Evolutionary conservation across 1,139 yeast genomes (phyloP).

Genomic region (Hansenula anomala): DNA sequence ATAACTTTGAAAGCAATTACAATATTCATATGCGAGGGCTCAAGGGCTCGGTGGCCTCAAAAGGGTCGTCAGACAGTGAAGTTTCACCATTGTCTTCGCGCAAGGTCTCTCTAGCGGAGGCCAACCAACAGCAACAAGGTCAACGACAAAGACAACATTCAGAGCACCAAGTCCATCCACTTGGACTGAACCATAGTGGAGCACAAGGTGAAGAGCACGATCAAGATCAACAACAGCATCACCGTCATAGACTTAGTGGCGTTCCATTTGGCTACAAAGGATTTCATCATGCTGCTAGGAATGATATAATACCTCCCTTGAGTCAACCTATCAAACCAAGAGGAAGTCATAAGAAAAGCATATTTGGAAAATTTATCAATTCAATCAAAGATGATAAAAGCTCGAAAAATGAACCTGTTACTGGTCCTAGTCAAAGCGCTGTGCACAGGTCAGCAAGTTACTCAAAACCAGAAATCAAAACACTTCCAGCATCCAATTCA

Average conservation of each 20-base stretch:
- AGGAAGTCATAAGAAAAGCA: slow-evolving; percentile 29
- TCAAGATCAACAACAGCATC: background rate
- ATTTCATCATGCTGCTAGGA: slow-evolving; percentile 39
- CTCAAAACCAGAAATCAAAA: background rate
- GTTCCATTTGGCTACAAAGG: slow-evolving; percentile 37
- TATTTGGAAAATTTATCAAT: slow-evolving; percentile 45
- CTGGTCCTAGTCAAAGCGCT: too few species aligned
- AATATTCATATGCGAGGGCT: background rate
- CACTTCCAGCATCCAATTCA: background rate
- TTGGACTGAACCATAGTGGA: too few species aligned
- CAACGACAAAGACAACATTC: background rate
- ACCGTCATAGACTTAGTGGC: slow-evolving; percentile 2
- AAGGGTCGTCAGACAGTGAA: slow-evolving; percentile 17
- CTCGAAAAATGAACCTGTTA: slow-evolving; percentile 5
- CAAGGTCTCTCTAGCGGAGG: slow-evolving; percentile 21
- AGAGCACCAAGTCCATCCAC: background rate
- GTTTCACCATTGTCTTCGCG: slow-evolving; percentile 23
- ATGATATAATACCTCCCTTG: slow-evolving; percentile 44
- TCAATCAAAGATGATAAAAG: slow-evolving; percentile 35
- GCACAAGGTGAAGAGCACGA: background rate
- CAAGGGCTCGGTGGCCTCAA: slow-evolving; percentile 12
- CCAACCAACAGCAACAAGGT: slow-evolving; percentile 1
- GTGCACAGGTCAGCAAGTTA: background rate
- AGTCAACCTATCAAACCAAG: slow-evolving; percentile 44
- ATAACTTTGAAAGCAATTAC: slow-evolving; percentile 10